Base-by-base conservation (phyloP, 2,329 filamentous ascomycete species). In the Cytospora piceicola region DNA sequence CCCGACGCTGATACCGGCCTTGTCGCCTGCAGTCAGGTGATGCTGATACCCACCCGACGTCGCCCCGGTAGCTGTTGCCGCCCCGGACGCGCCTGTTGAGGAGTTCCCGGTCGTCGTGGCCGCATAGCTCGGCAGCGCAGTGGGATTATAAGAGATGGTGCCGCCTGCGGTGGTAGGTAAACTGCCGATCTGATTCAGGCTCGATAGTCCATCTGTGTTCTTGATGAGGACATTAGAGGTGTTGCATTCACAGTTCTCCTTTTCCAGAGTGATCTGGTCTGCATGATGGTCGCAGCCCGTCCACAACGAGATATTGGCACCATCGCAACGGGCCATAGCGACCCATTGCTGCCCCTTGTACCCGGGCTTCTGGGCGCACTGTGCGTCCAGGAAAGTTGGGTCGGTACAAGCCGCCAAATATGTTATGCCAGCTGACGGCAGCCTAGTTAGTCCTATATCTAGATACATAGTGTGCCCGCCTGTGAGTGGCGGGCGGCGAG, bases 261-360 rank as follows among this genome's bases (percentile, higher is more conserved):
- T 61, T 15, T 61, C 58, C 30, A 61, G 58, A 22, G 34, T 32
- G 32, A 53, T 34, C 17, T 53, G 30, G 1, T 24, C 24, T 12
- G 58, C 30, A 6, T 61, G 58, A 2, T 61, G 46, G 4, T 30
- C 58, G 22, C 58, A 61, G 49, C 58, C 58, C 36, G 58, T 53
- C 58, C 58, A 61, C 9, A 53, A 0, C 5, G 58, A 61, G 24
- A 53, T 15, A 14, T 61, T 61, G 15, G 52, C 46, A 24, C 58
- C 58, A 49, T 49, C 53, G 58, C 58, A 61, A 24, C 58, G 58
- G 9, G 58, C 58, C 58, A 61, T 27, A 32, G 58, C 49, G 4
- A 61, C 58, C 58, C 58, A 61, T 49, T 61, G 58, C 24, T 61
- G 58, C 30, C 30, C 58, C 20, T 22, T 29, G 24, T 61, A 61